Conservation (phyloP, 306 rosid species). For the Citrullus mucosospermus region DNA sequence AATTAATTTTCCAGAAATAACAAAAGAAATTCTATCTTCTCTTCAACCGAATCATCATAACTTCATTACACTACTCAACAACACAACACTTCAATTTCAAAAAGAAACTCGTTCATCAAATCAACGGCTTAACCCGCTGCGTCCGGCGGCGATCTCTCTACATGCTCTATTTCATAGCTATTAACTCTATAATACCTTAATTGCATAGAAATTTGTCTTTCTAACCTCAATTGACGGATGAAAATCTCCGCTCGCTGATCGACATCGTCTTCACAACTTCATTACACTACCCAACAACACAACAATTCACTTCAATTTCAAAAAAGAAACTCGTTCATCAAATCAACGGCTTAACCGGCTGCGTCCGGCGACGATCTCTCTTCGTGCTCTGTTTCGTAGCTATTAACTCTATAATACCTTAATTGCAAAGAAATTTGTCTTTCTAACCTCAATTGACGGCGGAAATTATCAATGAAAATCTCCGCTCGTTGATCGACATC, state of each 20-base stretch:
- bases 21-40: no score
- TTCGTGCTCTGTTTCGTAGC: background rate
- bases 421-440: constrained; percentile 38
- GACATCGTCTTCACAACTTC: background rate
- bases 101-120: no score
- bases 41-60: background rate
- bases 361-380: background rate
- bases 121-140: no score
- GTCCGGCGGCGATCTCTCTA: no score
- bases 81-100: no score
- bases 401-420: constrained; percentile 8
- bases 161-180: no score
- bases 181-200: no score
- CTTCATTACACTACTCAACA: no score
- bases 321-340: background rate
- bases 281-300: background rate
- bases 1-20: background rate
- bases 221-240: no score
- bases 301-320: background rate
- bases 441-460: constrained; percentile 32
- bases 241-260: no score
- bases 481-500: constrained; percentile 54
- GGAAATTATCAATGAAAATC: constrained; percentile 44
- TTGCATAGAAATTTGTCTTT: no score
- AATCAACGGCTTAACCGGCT: background rate